Percentiles rank a stretch among this genome's conserved stretches.
Evolutionary conservation across 176 grass and related monocot genomes (phyloP).

Genomic region (Cocos nucifera): DNA sequence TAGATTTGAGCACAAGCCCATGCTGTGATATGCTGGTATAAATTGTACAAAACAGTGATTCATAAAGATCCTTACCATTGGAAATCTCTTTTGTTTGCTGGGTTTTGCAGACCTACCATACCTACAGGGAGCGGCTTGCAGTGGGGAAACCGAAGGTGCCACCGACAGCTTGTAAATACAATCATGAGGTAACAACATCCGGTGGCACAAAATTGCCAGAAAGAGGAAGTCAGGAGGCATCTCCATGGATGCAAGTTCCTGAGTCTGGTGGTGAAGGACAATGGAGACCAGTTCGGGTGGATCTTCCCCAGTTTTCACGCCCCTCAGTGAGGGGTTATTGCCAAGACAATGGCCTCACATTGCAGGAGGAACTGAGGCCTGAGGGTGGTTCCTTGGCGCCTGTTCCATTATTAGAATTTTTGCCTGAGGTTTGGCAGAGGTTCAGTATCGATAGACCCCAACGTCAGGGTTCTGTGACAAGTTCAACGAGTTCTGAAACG

Average conservation of each 20-base stretch:
- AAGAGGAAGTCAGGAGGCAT: conserved; percentile 12
- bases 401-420: conserved; percentile 27
- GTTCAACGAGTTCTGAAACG: conserved; percentile 2
- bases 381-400: conserved; percentile 56
- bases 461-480: conserved; percentile 2
- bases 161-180: conserved; percentile 12
- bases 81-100: neutral
- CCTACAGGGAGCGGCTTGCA: conserved; percentile 13
- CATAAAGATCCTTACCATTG: neutral
- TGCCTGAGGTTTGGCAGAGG: conserved; percentile 20
- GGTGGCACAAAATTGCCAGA: conserved; percentile 11
- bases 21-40: neutral
- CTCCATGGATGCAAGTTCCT: neutral
- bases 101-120: conserved; percentile 14
- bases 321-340: conserved; percentile 8
- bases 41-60: neutral
- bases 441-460: neutral
- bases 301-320: neutral
- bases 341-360: neutral
- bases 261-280: neutral
- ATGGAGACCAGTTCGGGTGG: conserved; percentile 12
- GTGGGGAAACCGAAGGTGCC: conserved; percentile 6
- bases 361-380: conserved; percentile 13
- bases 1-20: too few species aligned
- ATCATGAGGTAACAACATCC: conserved; percentile 1